A percentile compares a stretch with the other conserved stretches of the same genome.
These are phyloP conservation scores for Monosporascus sp. DNA, from an alignment of 2,329 filamentous ascomycete genomes.

Conservation along the genomic window DNA sequence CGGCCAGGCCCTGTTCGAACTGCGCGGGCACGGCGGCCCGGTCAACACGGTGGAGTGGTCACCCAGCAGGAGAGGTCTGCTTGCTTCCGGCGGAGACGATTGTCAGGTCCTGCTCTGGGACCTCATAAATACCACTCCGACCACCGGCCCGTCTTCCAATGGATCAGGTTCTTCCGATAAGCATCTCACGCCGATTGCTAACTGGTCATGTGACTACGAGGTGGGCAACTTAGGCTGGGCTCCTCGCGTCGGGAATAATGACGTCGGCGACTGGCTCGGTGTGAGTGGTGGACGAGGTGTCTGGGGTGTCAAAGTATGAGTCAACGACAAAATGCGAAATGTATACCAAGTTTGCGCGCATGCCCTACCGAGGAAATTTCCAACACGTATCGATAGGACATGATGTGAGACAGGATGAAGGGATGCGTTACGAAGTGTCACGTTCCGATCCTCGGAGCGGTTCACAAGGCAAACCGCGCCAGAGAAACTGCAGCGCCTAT, in stretches of 20 bases:
- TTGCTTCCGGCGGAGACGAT: conserved; percentile 90
- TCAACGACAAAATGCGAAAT: no score
- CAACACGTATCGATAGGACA: no score
- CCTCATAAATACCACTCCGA: conserved; percentile 62
- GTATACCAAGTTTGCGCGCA: background rate
- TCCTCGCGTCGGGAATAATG: conserved; percentile 61
- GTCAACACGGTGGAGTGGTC: conserved; percentile 98
- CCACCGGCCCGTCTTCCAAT: conserved; percentile 40
- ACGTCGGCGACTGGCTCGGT: conserved; percentile 77
- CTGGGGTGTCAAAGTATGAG: conserved; percentile 59
- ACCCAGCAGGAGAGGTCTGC: conserved; percentile 74
- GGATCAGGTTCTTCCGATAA: conserved; percentile 49
- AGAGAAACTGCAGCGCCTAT: no score
- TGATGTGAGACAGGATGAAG: no score
- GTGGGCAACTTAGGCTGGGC: conserved; percentile 83
- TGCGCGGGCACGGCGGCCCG: conserved; percentile 78
- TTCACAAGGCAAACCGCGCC: no score
- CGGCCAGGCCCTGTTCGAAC: conserved; percentile 87
- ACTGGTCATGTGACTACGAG: conserved; percentile 84
- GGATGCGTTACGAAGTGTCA: no score
- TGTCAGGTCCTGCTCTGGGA: conserved; percentile 92
- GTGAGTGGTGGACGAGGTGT: conserved; percentile 75
- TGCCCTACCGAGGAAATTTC: background rate
- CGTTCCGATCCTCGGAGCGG: no score
- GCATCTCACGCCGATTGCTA: conserved; percentile 63